Percentiles rank a stretch among this genome's conserved stretches.
phyloP scores from a whole-genome alignment of 2,329 filamentous ascomycete genomes.

The Ceratocystis cubensis region DNA sequence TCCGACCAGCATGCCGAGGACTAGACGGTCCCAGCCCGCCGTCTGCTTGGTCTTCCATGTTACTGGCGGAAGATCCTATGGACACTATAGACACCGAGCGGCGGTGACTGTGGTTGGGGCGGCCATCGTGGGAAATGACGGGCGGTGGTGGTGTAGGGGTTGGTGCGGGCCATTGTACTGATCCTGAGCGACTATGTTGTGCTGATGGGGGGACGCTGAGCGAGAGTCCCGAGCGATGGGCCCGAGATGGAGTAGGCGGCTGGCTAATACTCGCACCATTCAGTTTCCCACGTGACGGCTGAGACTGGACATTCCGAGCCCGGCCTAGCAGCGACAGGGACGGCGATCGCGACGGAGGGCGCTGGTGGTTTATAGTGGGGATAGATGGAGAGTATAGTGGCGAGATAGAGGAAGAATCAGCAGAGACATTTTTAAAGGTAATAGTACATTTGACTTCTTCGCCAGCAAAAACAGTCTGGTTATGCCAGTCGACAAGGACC shows the following conservation, averaged over 20 bases:
- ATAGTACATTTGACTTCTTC: conserved; percentile 93
- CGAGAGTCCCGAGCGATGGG: conserved; percentile 57
- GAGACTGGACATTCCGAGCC: conserved; percentile 33
- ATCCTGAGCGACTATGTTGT: conserved; percentile 35
- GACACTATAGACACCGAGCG: conserved; percentile 77
- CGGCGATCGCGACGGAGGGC: conserved; percentile 30
- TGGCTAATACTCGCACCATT: conserved; percentile 27
- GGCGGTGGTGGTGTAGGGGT: conserved; percentile 24
- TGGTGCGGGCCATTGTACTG: conserved; percentile 36
- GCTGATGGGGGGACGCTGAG: conserved; percentile 41
- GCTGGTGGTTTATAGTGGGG: conserved; percentile 25
- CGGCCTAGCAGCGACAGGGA: conserved; percentile 33
- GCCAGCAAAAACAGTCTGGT: conserved; percentile 88
- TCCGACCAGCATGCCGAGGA: conserved; percentile 14
- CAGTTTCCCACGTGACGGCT: conserved; percentile 33
- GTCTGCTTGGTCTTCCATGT: conserved; percentile 35
- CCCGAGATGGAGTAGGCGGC: conserved; percentile 32
- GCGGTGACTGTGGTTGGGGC: conserved; percentile 35
- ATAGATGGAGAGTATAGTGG: conserved; percentile 5
- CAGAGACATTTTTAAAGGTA: conserved; percentile 78
- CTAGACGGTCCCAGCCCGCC: conserved; percentile 12
- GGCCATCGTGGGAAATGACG: conserved; percentile 24
- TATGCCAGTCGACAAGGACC: conserved; percentile 90
- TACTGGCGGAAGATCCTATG: conserved; percentile 45
- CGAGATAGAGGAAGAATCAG: conserved; percentile 26